phyloP scores from a whole-genome alignment of 1,284 basidiomycete species.

The Ceratobasidium sp. region DNA sequence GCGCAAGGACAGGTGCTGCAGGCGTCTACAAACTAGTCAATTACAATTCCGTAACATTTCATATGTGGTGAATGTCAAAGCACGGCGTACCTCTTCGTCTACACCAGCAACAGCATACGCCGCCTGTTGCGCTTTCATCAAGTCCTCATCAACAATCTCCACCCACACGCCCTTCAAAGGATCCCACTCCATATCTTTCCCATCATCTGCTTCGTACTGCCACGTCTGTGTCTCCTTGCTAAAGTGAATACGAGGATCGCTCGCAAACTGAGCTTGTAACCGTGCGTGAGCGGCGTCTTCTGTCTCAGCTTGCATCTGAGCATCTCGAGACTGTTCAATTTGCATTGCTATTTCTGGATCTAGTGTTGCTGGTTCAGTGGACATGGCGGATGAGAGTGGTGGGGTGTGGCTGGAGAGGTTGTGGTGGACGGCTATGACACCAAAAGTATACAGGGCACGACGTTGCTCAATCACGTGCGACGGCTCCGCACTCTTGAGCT shows the following conservation, averaged over 20 bases:
- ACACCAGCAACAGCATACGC: slow-evolving; percentile 91
- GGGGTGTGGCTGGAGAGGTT: background rate
- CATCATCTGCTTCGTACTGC: slow-evolving; percentile 90
- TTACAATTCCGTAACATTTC: background rate
- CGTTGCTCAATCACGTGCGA: slow-evolving; percentile 4
- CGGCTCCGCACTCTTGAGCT: too few relatives aligned
- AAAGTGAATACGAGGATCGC: slow-evolving; percentile 82
- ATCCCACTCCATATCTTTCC: slow-evolving; percentile 90
- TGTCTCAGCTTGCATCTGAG: slow-evolving; percentile 25
- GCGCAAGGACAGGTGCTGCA: slow-evolving; percentile 81
- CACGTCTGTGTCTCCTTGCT: slow-evolving; percentile 81
- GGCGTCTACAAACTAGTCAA: slow-evolving; percentile 66
- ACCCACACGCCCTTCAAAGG: slow-evolving; percentile 78
- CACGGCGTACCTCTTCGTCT: slow-evolving; percentile 80
- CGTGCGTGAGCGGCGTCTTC: slow-evolving; percentile 26
- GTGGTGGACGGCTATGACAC: slow-evolving; percentile 10
- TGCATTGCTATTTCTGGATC: slow-evolving; percentile 22
- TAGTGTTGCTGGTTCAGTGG: background rate
- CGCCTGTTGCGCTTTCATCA: slow-evolving; percentile 86
- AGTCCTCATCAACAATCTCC: slow-evolving; percentile 86
- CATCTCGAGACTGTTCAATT: slow-evolving; percentile 26
- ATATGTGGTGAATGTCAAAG: slow-evolving; percentile 39
- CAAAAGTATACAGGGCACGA: slow-evolving; percentile 6
- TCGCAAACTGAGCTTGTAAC: slow-evolving; percentile 62
- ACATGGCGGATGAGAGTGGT: background rate